A percentile compares a stretch with the other conserved stretches of the same genome.
These are phyloP conservation scores for Perilla frutescens DNA, from an alignment of 257 asterid species.

Conservation along the genomic window DNA sequence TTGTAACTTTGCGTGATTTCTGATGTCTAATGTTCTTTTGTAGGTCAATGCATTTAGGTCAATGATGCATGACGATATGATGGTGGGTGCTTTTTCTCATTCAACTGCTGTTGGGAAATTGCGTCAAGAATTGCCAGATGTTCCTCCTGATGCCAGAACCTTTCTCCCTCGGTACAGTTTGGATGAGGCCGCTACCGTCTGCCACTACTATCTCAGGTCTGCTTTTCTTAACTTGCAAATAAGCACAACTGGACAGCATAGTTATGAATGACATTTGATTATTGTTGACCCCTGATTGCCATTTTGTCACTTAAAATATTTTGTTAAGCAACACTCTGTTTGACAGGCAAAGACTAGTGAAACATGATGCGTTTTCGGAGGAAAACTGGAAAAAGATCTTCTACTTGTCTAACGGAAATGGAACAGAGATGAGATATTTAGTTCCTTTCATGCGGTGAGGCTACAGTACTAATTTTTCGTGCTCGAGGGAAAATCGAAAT, in stretches of 20 bases:
- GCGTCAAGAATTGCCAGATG: slow-evolving; percentile 87
- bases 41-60: slow-evolving; percentile 95
- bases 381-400: slow-evolving; percentile 96
- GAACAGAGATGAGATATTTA: slow-evolving; percentile 84
- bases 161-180: slow-evolving; percentile 77
- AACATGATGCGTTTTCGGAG: slow-evolving; percentile 76
- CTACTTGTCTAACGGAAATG: slow-evolving; percentile 89
- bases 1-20: neutral
- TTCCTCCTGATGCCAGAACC: slow-evolving; percentile 78
- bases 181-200: slow-evolving; percentile 87
- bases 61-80: slow-evolving; percentile 88
- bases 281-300: slow-evolving; percentile 23
- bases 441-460: slow-evolving; percentile 88
- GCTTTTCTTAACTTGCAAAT: slow-evolving; percentile 34
- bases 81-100: slow-evolving; percentile 95
- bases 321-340: slow-evolving; percentile 3
- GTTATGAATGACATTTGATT: neutral
- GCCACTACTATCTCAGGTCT: slow-evolving; percentile 92
- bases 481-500: slow-evolving; percentile 12
- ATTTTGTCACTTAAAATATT: neutral
- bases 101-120: slow-evolving; percentile 96
- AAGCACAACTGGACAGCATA: slow-evolving; percentile 9
- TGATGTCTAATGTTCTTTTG: slow-evolving; percentile 36
- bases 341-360: slow-evolving; percentile 87
- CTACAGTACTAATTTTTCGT: slow-evolving; percentile 9